Evolutionary conservation across 805 yeast species (phyloP), one percentile per base, ranked within the genome.

Genomic region (Citeromyces nyonsensis): DNA sequence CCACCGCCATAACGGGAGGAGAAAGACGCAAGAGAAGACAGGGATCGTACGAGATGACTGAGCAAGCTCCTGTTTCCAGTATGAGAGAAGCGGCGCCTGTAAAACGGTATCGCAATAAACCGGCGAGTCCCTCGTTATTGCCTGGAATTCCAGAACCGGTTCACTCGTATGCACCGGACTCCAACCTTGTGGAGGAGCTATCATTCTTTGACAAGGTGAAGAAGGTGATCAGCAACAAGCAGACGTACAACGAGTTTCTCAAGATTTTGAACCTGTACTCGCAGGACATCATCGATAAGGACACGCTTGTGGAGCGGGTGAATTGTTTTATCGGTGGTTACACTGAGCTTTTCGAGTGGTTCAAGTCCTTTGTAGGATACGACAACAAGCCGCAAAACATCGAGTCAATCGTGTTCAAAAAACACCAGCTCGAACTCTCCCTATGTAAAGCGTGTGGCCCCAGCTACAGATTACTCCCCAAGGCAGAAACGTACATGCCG

Each of bases 371-470:
- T 58, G 93, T 91, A 37, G 94, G 94, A 7, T 88, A 68, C 51
- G 84, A 81, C 40, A 93, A 80, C 29, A 72, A 69, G 39, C 94
- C 97, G 6, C 68, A 76, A 41, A 76, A 72, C 44, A 86, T 91
- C 43, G 98, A 93, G 54, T 80, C 83, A 51, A 79, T 91, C 43
- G 65, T 68, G 13, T 82, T 75, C 61, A 85, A 82, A 52, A 91
- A 91, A 54, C 97, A 88, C 49, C 85, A 80, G 43, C 61, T 91
- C 38, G 97, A 91, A 46, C 65, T 91, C 35, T 75, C 88, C 22
- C 64, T 83, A 44, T 91, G 97, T 57, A 83, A 91, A 51, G 81
- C 95, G 4, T 83, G 82, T 47, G 97, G 97, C 8, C 96, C 97
- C 12, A 81, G 95, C 29, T 91, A 91, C 54, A 73, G 96, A 47